Conservation (phyloP, 345 rosid species). For the Salix brachista region DNA sequence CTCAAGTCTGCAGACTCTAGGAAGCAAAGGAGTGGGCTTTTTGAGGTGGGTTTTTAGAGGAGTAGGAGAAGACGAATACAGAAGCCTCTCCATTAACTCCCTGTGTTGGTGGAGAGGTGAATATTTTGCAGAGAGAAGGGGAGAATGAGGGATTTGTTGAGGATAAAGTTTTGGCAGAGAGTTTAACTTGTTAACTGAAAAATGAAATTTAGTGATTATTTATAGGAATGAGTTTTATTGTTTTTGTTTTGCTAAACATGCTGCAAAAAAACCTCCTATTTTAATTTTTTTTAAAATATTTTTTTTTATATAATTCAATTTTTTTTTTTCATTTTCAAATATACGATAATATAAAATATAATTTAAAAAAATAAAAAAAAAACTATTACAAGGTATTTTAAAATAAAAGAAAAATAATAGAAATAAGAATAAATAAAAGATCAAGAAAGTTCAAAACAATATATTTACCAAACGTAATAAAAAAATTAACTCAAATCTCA, state of each 20-base stretch:
- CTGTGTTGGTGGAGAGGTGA: background rate
- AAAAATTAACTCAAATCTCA: too few relatives aligned
- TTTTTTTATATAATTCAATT: too few relatives aligned
- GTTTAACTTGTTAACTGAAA: constrained; percentile 8
- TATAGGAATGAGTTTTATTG: background rate
- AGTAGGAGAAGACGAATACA: constrained; percentile 55
- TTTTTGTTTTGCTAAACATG: background rate
- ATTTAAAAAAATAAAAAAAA: too few relatives aligned
- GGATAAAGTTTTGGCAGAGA: constrained; percentile 31
- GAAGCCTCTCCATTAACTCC: constrained; percentile 90
- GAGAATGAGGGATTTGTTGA: background rate
- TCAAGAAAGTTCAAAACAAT: too few relatives aligned
- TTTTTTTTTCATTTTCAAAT: too few relatives aligned
- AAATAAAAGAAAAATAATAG: too few relatives aligned
- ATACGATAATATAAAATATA: too few relatives aligned
- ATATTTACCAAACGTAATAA: too few relatives aligned
- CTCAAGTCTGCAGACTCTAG: constrained; percentile 41
- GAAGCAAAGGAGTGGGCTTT: constrained; percentile 29
- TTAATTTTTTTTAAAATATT: too few relatives aligned
- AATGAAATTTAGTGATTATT: constrained; percentile 1
- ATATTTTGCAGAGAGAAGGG: constrained; percentile 9
- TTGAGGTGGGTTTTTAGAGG: constrained; percentile 34
- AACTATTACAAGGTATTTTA: too few relatives aligned
- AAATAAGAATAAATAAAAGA: too few relatives aligned
- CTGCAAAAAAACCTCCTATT: background rate